A percentile compares a stretch with the other conserved stretches of the same genome.
These are phyloP conservation scores for Populus tomentosa DNA, from an alignment of 441 rosid genomes.

Conservation along the genomic window DNA sequence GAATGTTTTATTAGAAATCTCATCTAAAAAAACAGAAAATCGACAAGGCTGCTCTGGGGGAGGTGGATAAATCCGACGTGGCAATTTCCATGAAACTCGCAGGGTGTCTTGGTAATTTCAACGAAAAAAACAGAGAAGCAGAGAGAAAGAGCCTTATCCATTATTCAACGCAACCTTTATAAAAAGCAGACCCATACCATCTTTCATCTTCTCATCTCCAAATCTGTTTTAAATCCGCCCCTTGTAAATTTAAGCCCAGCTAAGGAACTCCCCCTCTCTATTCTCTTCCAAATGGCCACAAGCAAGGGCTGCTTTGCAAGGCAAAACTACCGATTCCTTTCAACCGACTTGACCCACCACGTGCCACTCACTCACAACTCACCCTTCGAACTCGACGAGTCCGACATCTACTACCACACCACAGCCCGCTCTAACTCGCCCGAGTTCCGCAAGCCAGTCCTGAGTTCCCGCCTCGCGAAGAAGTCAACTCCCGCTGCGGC, in stretches of 20 bases:
- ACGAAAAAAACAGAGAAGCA: not conserved
- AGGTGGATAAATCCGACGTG: constrained; percentile 22
- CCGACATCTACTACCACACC: constrained; percentile 48
- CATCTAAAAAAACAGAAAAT: not conserved
- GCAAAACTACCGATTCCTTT: constrained; percentile 56
- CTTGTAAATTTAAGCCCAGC: too few species aligned
- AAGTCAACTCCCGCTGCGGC: constrained; percentile 16
- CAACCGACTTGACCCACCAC: constrained; percentile 38
- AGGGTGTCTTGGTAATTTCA: constrained; percentile 33
- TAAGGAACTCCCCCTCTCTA: too few species aligned
- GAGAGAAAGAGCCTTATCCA: constrained; percentile 47
- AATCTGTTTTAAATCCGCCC: too few species aligned
- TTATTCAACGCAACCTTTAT: constrained; percentile 30
- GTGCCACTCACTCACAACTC: constrained; percentile 27
- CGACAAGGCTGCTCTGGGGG: too few species aligned
- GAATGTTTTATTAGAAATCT: too few species aligned
- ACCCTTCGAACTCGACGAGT: constrained; percentile 78
- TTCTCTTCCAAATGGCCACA: constrained; percentile 47
- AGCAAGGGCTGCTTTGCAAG: constrained; percentile 58
- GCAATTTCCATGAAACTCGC: not conserved
- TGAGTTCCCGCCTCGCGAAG: constrained; percentile 27
- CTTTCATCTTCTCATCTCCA: not conserved
- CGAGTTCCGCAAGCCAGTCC: constrained; percentile 37
- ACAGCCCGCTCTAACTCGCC: constrained; percentile 45
- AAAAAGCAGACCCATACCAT: constrained; percentile 38